Conservation (phyloP, 169 alveolate species). For the Miamiensis avidus region DNA sequence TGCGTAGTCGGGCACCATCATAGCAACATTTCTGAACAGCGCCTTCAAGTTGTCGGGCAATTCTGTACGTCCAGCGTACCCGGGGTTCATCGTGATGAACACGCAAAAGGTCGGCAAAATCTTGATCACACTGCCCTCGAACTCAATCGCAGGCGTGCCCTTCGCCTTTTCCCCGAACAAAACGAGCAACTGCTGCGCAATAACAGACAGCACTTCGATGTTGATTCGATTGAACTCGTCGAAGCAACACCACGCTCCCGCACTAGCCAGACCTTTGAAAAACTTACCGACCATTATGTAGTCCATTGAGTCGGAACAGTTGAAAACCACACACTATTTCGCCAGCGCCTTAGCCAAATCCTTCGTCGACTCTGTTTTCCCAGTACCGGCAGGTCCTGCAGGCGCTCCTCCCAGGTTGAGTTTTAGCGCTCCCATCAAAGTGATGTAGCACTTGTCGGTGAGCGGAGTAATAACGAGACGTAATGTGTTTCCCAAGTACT, state of each 20-base stretch:
- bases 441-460: constrained; percentile 90
- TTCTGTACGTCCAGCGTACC: constrained; percentile 90
- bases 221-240: constrained; percentile 90
- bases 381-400: constrained; percentile 93
- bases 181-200: constrained; percentile 87
- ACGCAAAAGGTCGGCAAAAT: constrained; percentile 86
- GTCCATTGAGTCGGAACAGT: constrained; percentile 90
- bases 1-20: constrained; percentile 93
- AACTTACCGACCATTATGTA: constrained; percentile 88
- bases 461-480: constrained; percentile 89
- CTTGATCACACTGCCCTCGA: constrained; percentile 85
- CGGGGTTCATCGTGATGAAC: constrained; percentile 93
- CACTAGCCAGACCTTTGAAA: constrained; percentile 90
- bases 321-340: constrained; percentile 87
- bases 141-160: constrained; percentile 85
- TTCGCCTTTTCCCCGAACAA: constrained; percentile 86
- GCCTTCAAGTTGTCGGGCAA: constrained; percentile 91
- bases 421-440: constrained; percentile 89
- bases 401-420: constrained; percentile 91
- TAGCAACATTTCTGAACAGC: constrained; percentile 88
- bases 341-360: constrained; percentile 90
- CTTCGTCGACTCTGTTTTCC: constrained; percentile 89
- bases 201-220: constrained; percentile 87
- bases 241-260: constrained; percentile 92
- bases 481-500: constrained; percentile 88